Base-by-base conservation (phyloP, 805 yeast species). In the Jamesozyma hellenica region DNA sequence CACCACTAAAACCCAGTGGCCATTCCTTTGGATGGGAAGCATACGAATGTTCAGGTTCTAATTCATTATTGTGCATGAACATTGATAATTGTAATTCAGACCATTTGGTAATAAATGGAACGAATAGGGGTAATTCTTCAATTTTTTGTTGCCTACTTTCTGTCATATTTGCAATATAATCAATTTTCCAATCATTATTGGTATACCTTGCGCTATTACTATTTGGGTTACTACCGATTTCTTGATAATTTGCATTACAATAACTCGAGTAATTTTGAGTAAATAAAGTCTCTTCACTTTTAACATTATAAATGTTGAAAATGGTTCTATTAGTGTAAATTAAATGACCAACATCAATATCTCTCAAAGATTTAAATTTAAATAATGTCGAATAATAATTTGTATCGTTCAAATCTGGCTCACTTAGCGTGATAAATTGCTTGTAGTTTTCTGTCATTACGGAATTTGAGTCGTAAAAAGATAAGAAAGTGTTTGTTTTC, bases 381-480 rank as follows among this genome's bases (percentile, higher is more conserved):
- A 87, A 88, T 52, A 86, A 61, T 1, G 96, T 87, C 52, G 82
- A 83, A 49, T 82, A 75, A 61, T 64, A 79, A 49, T 76, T 67
- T 1, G 62, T 60, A 16, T 68, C 70, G 25, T 62, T 60, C 6
- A 82, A 82, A 11, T 61, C 68, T 37, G 82, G 92, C 19, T 66
- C 68, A 34, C 70, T 58, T 11, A 77, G 77, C 34, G 94, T 77
- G 2, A 92, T 81, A 51, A 92, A 82, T 64, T 92, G 98, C 64
- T 87, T 95, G 53, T 88, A 83, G 14, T 95, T 83, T 40, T 96
- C 81, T 54, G 65, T 81, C 45, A 79, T 68, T 21, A 97, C 97
- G 2, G 97, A 90, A 2, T 95, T 95, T 39, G 90, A 96, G 59
- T 90, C 96, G 57, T 92, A 97, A 16, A 97, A 75, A 52, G 85